These are phyloP conservation scores for Goffeauzyma gilvescens DNA, from an alignment of 768 basidiomycete genomes.

Conservation along the genomic window DNA sequence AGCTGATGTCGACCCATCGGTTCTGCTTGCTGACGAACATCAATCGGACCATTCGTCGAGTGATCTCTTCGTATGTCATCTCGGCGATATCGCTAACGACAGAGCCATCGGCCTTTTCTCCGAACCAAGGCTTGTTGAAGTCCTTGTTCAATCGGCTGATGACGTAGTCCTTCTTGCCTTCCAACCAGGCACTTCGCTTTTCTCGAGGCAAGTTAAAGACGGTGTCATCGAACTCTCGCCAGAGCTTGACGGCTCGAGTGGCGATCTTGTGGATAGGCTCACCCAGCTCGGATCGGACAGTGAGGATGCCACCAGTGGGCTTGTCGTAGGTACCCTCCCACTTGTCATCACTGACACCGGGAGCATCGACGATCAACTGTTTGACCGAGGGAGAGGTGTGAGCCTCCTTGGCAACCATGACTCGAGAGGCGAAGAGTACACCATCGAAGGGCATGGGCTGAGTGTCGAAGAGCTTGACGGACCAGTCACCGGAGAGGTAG, in stretches of 20 bases:
- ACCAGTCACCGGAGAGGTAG: conserved; percentile 93
- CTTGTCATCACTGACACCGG: conserved; percentile 68
- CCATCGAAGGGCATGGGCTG: conserved; percentile 99
- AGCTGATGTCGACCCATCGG: conserved; percentile 79
- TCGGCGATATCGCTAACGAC: conserved; percentile 72
- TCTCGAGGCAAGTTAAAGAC: conserved; percentile 92
- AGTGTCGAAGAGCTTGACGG: conserved; percentile 52
- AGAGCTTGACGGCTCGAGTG: conserved; percentile 85
- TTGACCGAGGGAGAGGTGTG: conserved; percentile 89
- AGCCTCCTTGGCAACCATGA: conserved; percentile 98
- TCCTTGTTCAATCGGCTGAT: conserved; percentile 83
- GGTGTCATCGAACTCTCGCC: conserved; percentile 96
- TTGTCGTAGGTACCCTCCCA: conserved; percentile 89
- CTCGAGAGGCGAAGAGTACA: conserved; percentile 83
- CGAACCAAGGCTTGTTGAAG: conserved; percentile 74
- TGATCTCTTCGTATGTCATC: conserved; percentile 97
- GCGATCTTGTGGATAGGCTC: conserved; percentile 99
- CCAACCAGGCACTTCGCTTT: conserved; percentile 76
- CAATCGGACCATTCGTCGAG: conserved; percentile 70
- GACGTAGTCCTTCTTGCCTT: conserved; percentile 67
- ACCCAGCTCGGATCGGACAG: conserved; percentile 89
- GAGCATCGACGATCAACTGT: conserved; percentile 81
- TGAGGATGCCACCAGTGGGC: conserved; percentile 87
- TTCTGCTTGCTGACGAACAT: conserved; percentile 85
- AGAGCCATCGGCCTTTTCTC: conserved; percentile 76